Evolutionary conservation across 176 grass and related monocot species (phyloP).

Genomic region (Zoysia japonica): DNA sequence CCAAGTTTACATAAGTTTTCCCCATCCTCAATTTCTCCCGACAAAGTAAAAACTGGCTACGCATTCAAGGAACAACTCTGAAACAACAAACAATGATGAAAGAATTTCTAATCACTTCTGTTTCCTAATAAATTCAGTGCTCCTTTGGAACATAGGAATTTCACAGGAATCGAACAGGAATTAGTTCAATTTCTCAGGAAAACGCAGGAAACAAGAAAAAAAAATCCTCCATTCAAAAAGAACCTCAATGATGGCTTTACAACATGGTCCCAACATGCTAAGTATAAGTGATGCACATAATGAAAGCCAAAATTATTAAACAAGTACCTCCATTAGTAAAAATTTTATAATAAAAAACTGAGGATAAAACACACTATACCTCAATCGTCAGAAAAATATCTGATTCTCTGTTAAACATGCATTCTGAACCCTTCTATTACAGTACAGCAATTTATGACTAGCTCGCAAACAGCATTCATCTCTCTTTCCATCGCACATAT

Average conservation of each 20-base stretch:
- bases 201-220: too few relatives aligned
- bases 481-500: slow-evolving; percentile 7
- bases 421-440: background rate
- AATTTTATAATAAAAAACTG: background rate
- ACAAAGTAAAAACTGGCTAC: too few relatives aligned
- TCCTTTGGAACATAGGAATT: too few relatives aligned
- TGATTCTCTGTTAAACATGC: slow-evolving; percentile 1
- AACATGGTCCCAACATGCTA: background rate
- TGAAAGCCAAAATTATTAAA: background rate
- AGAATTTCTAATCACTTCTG: slow-evolving; percentile 1
- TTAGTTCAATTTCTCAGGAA: too few relatives aligned
- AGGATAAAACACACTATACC: slow-evolving; percentile 8
- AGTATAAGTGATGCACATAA: background rate
- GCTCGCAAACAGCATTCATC: background rate
- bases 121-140: background rate
- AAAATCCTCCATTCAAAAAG: too few relatives aligned
- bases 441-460: background rate
- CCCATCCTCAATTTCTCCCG: too few relatives aligned
- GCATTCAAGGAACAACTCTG: background rate
- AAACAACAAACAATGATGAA: slow-evolving; percentile 12
- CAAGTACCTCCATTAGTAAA: background rate
- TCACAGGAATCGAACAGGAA: too few relatives aligned
- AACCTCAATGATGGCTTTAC: background rate
- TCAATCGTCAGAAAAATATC: slow-evolving; percentile 5
- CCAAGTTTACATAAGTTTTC: too few relatives aligned